Conservation (phyloP, 345 rosid genomes). For the Euclidium syriacum region DNA sequence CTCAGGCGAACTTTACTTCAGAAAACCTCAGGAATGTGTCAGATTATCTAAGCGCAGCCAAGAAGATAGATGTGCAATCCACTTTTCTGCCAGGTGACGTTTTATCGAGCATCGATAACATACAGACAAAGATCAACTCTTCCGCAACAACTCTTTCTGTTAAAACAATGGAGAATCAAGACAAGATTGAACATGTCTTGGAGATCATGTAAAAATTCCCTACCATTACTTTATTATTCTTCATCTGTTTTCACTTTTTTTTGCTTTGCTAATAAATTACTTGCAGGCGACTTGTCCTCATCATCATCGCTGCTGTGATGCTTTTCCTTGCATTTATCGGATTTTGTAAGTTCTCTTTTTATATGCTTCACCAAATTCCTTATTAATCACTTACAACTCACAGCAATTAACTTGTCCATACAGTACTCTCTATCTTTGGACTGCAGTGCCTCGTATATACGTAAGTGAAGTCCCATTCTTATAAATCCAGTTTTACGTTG, state of each 20-base stretch:
- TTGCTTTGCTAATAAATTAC: not conserved
- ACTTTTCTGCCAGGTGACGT: constrained; percentile 37
- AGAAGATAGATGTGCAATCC: constrained; percentile 33
- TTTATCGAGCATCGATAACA: constrained; percentile 34
- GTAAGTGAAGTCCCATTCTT: constrained; percentile 39
- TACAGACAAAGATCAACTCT: constrained; percentile 48
- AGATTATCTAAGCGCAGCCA: constrained; percentile 55
- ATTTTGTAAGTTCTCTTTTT: constrained; percentile 47
- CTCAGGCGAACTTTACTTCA: constrained; percentile 49
- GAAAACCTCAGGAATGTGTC: constrained; percentile 64
- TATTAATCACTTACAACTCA: not conserved
- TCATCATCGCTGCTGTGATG: constrained; percentile 68
- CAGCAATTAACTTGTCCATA: constrained; percentile 2
- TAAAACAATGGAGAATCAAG: constrained; percentile 42
- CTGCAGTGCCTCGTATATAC: constrained; percentile 60
- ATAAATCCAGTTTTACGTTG: not conserved
- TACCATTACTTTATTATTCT: not conserved
- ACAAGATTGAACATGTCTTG: constrained; percentile 42
- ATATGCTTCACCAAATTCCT: not conserved
- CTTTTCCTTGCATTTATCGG: constrained; percentile 72
- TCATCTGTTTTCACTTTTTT: not conserved
- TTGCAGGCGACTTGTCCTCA: constrained; percentile 58
- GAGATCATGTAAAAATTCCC: constrained; percentile 37
- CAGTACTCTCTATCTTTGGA: constrained; percentile 71
- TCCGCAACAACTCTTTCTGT: constrained; percentile 44